Evolutionary conservation across 768 basidiomycete species (phyloP), one percentile per base, ranked within the genome.

Genomic region (Russula virescens): DNA sequence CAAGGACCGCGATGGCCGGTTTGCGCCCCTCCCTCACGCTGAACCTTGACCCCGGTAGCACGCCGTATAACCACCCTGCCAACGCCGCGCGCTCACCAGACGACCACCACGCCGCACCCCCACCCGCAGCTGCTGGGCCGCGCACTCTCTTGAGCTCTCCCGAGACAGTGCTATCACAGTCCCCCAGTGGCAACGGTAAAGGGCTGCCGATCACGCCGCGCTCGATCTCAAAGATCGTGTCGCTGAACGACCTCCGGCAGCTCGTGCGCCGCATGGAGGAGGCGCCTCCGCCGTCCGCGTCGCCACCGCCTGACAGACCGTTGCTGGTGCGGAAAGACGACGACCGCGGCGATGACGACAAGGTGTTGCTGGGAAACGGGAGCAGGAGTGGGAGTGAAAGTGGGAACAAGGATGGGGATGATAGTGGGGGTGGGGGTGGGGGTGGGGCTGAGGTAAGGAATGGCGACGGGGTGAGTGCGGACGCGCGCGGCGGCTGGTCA

Each of bases 401-500:
- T 8, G 16, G 42, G 42, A 16, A 40, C 38, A 16, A 40, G 31
- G 31, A 31, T 31, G 31, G 31, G 8, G 31, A 8, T 31, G 31
- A 3, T 4, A 8, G 14, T 40, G 14, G 6, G 11, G 14, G 13
- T 40, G 38, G 11, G 11, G 14, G 38, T 40, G n/a, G n/a, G n/a
- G n/a, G n/a, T n/a, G n/a, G n/a, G n/a, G n/a, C n/a, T n/a, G n/a
- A n/a, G n/a, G n/a, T n/a, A n/a, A 16, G 38, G 38, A 40, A 16
- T 40, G 38, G 11, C 11, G 14, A 40, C 13, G 38, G 38, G 14
- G 38, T 13, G 5, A 23, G 34, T 5, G 25, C 23, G 35, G 13
- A 31, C 8, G 31, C 31, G 31, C 31, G 16, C n/a, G 28, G 21
- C 6, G 38, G 26, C 42, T 89, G 81, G 78, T 79, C 81, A 1